A percentile compares a stretch with the other conserved stretches of the same genome.
Evolutionary conservation across 345 rosid genomes (phyloP).

Genomic region (Eucalyptus grandis): DNA sequence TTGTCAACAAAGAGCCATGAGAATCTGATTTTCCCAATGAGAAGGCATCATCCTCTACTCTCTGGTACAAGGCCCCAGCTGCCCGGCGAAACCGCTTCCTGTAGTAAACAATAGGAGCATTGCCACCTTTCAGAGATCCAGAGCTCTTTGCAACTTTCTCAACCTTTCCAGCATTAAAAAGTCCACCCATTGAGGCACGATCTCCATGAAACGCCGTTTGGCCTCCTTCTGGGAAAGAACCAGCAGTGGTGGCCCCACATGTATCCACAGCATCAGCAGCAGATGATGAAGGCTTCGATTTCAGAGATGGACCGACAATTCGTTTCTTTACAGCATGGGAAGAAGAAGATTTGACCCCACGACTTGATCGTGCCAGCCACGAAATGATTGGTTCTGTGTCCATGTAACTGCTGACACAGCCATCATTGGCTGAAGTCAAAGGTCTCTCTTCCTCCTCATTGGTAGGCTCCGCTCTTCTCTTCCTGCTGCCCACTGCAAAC

Average conservation of each 20-base stretch:
- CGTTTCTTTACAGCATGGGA: conserved; percentile 34
- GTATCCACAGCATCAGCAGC: conserved; percentile 10
- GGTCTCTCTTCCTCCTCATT: conserved; percentile 29
- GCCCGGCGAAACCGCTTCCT: conserved; percentile 63
- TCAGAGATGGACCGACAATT: conserved; percentile 7
- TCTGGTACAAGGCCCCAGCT: background rate
- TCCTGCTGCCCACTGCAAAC: conserved; percentile 27
- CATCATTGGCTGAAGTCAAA: conserved; percentile 34
- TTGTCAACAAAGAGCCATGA: conserved; percentile 17
- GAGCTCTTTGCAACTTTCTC: conserved; percentile 16
- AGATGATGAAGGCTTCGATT: background rate
- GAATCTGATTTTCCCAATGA: conserved; percentile 4
- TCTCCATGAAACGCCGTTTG: conserved; percentile 8
- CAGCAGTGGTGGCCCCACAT: conserved; percentile 7
- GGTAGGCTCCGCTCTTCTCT: conserved; percentile 17
- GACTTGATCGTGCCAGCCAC: conserved; percentile 62
- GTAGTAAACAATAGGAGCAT: conserved; percentile 63
- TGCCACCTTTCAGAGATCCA: conserved; percentile 14
- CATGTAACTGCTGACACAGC: conserved; percentile 29
- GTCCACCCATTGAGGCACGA: conserved; percentile 16
- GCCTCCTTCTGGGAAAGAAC: conserved; percentile 6
- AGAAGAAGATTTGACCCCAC: conserved; percentile 36
- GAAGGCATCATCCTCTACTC: conserved; percentile 1
- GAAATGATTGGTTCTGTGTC: conserved; percentile 92
- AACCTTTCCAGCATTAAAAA: conserved; percentile 9